These are phyloP conservation scores for Quercus phellos DNA, from an alignment of 331 rosid genomes.

Conservation along the genomic window DNA sequence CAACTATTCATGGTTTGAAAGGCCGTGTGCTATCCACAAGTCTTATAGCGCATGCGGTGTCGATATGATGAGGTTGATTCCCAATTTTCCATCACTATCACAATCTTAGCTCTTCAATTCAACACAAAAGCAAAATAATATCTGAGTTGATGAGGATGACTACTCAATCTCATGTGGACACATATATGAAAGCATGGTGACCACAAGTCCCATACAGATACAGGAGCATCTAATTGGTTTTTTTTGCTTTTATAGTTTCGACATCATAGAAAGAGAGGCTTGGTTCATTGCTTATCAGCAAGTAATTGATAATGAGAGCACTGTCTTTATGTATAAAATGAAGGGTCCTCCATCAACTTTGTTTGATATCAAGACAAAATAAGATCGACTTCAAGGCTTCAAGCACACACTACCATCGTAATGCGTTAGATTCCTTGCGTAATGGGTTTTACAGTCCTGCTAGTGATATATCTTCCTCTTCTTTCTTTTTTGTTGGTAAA, in stretches of 20 bases:
- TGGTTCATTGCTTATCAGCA: not conserved
- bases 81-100: not conserved
- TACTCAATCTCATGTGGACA: not conserved
- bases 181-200: not conserved
- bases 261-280: not conserved
- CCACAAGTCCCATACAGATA: slow-evolving; percentile 3
- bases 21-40: slow-evolving; percentile 17
- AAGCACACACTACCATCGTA: no score
- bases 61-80: not conserved
- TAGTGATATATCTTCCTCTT: not conserved
- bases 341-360: not conserved
- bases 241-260: not conserved
- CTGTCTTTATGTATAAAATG: not conserved
- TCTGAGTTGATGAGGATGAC: not conserved
- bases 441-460: not conserved
- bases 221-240: not conserved
- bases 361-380: not conserved
- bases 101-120: not conserved
- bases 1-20: not conserved
- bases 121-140: not conserved
- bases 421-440: not conserved
- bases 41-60: not conserved
- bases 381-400: not conserved
- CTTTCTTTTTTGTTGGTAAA: no score
- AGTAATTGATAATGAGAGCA: slow-evolving; percentile 1